A percentile compares a stretch with the other conserved stretches of the same genome.
phyloP scores from a whole-genome alignment of 2,329 filamentous ascomycete species.

The Elsinoe batatas region DNA sequence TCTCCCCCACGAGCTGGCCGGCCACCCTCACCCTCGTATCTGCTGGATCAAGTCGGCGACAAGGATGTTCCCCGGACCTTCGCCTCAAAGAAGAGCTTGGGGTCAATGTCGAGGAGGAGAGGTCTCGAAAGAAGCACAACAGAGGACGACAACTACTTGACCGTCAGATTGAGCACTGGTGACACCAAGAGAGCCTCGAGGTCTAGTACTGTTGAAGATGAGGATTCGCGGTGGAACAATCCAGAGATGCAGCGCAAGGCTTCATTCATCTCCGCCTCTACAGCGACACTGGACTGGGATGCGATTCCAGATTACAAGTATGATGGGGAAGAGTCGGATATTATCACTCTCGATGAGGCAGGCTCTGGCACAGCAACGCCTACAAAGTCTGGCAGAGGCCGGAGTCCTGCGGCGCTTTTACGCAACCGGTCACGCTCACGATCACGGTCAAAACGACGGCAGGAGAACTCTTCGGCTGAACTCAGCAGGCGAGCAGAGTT shows the following conservation, averaged over 20 bases:
- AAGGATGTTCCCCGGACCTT: not conserved
- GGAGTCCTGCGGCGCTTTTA: not conserved
- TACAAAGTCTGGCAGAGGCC: not conserved
- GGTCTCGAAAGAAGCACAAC: conserved; percentile 3
- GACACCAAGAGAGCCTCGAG: not conserved
- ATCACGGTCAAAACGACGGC: conserved; percentile 20
- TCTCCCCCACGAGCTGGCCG: conserved; percentile 19
- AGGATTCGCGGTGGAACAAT: not conserved
- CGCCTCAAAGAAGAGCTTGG: conserved; percentile 10
- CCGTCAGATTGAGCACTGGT: not conserved
- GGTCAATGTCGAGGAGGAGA: conserved; percentile 3
- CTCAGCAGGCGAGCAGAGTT: conserved; percentile 76
- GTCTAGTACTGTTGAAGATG: not conserved
- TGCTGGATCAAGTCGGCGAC: conserved; percentile 5
- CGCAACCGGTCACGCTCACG: not conserved
- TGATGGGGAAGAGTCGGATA: conserved; percentile 15
- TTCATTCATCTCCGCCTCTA: conserved; percentile 6
- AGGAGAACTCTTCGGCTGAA: conserved; percentile 60
- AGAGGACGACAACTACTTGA: conserved; percentile 8
- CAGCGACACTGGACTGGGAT: conserved; percentile 7
- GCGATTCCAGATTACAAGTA: conserved; percentile 13
- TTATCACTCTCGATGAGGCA: conserved; percentile 10
- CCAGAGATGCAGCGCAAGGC: conserved; percentile 7
- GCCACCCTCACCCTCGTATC: conserved; percentile 18
- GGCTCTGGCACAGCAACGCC: conserved; percentile 19